Conservation (phyloP, 1,284 basidiomycete species). For the Ustilago loliicola region DNA sequence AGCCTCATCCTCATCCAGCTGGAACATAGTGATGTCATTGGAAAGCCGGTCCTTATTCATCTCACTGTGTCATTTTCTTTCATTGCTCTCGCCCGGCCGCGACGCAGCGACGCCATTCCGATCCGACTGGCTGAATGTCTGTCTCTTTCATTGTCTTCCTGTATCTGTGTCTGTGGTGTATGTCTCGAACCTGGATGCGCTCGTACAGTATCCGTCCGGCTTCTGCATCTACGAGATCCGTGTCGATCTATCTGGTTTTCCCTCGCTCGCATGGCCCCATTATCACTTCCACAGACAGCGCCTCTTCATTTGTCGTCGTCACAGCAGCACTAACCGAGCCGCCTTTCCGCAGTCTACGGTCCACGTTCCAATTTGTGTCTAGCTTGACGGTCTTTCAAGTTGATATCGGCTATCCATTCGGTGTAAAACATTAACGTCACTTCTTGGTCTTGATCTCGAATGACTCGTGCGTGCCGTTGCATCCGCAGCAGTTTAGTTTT, state of each 20-base stretch:
- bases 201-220: not conserved
- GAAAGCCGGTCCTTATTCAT: constrained; percentile 3
- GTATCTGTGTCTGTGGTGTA: too few relatives aligned
- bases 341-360: too few relatives aligned
- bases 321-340: not conserved
- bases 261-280: not conserved
- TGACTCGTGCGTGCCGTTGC: not conserved
- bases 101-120: not conserved
- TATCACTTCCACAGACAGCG: too few relatives aligned
- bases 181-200: too few relatives aligned
- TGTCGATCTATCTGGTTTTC: constrained; percentile 11
- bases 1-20: not conserved
- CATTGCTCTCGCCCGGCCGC: not conserved
- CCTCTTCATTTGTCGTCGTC: not conserved
- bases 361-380: not conserved
- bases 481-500: not conserved
- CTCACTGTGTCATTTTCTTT: too few relatives aligned
- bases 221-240: not conserved
- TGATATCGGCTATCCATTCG: not conserved
- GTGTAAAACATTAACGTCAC: constrained; percentile 6
- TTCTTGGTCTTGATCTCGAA: too few relatives aligned
- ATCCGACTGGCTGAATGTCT: too few relatives aligned
- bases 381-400: not conserved
- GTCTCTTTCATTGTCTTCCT: too few relatives aligned
- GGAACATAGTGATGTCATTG: constrained; percentile 32